Conservation (phyloP, 2,329 filamentous ascomycete species). For the Penicillium sp. region DNA sequence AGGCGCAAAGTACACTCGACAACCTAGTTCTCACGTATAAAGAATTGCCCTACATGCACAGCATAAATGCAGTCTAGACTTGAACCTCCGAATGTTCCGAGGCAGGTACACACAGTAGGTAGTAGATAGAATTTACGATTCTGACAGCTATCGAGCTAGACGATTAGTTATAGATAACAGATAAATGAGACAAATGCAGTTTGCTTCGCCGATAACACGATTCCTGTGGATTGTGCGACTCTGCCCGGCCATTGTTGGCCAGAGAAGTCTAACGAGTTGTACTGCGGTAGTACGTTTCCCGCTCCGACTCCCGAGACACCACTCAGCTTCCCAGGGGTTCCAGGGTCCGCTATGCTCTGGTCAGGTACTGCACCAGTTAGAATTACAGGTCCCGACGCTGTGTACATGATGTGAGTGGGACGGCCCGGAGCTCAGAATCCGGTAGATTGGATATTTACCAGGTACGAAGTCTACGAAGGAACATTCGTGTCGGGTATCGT, state of each 20-base stretch:
- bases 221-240: neutral
- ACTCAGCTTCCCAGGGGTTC: neutral
- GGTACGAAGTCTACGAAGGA: neutral
- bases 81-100: constrained; percentile 5
- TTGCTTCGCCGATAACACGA: neutral
- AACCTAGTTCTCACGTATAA: too few species aligned
- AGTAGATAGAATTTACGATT: neutral
- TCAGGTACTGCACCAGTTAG: too few species aligned
- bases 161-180: neutral
- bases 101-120: constrained; percentile 3
- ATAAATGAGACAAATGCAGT: neutral
- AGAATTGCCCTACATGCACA: neutral
- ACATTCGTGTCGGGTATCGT: neutral
- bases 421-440: neutral
- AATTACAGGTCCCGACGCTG: neutral
- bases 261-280: neutral
- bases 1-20: too few species aligned
- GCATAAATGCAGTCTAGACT: neutral
- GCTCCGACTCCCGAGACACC: neutral
- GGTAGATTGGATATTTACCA: constrained; percentile 3
- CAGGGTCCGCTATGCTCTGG: neutral
- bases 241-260: neutral
- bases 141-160: neutral
- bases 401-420: neutral
- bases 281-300: neutral